phyloP scores from a whole-genome alignment of 148 eudicot genomes.

The Chenopodium suecicum region DNA sequence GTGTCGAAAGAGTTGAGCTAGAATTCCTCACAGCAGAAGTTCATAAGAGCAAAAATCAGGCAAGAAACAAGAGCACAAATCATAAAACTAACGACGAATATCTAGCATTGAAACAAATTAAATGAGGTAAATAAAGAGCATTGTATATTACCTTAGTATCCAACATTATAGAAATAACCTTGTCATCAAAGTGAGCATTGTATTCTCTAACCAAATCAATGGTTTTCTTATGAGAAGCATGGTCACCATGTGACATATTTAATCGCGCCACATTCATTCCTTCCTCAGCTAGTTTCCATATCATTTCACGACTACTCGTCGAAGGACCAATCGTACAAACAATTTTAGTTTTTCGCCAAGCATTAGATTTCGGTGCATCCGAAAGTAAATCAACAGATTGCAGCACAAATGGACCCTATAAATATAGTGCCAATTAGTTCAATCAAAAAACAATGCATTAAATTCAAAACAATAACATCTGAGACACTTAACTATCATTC shows the following conservation, averaged over 20 bases:
- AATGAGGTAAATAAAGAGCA: neutral
- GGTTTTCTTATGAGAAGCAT: constrained; percentile 90
- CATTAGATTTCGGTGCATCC: constrained; percentile 30
- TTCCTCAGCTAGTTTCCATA: constrained; percentile 91
- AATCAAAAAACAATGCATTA: neutral
- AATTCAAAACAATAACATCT: too few species aligned
- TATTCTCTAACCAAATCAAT: constrained; percentile 89
- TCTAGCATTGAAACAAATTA: neutral
- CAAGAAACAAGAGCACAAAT: neutral
- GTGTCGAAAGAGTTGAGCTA: neutral
- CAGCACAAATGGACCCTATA: constrained; percentile 44
- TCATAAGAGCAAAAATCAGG: neutral
- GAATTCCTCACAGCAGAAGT: neutral
- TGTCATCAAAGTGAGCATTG: constrained; percentile 84
- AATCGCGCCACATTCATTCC: constrained; percentile 99
- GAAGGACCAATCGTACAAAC: constrained; percentile 98
- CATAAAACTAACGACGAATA: neutral
- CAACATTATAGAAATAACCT: constrained; percentile 90
- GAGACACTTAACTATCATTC: too few species aligned
- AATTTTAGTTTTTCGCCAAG: constrained; percentile 81
- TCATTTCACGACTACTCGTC: constrained; percentile 88
- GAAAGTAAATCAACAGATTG: constrained; percentile 36
- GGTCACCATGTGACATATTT: constrained; percentile 98
- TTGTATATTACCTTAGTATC: constrained; percentile 75
- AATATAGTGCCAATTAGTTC: constrained; percentile 9